Base-by-base conservation (phyloP, 768 basidiomycete genomes). In the Panaeolus cyanescens region DNA sequence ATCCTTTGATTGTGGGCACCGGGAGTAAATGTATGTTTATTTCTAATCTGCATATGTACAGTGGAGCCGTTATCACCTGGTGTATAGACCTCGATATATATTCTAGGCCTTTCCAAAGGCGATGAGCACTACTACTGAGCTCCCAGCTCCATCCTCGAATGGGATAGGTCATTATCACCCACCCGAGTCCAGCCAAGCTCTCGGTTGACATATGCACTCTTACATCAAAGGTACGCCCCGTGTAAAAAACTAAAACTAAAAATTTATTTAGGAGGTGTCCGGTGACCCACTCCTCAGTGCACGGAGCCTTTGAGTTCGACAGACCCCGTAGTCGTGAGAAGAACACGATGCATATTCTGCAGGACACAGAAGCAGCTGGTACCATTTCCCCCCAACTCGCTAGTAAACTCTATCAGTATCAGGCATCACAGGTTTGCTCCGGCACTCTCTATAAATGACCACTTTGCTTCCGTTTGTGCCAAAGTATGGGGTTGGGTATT, bases 161-260 rank as follows among this genome's bases (percentile, higher is more conserved):
- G 45, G 45, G 45, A 50, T 50, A 28, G 25, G 22, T 50, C 22
- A 50, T 50, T 50, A 50, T 28, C 45, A 50, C 22, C 7, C 45
- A 50, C 45, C 45, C 19, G 45, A 50, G 25, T 50, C 45, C 45
- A 50, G 45, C 45, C 45, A 50, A 50, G 30, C 45, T 50, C 15
- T 28, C 25, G 45, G 45, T 22, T 50, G 45, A 50, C 10, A 25
- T 50, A 42, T 22, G 1, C 19, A 2, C 7, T 39, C 17, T 42
- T 42, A 20, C 40, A 42, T 42, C 40, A 28, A n/a, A 50, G 45
- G 45, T 28, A 50, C 45, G 45, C 45, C 45, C 12, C 45, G 45
- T 50, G 45, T 50, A 25, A 30, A n/a, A 50, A 50, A 6, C 3
- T 28, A n/a, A n/a, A n/a, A 28, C 9, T 8, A 12, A 50, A 15